Evolutionary conservation across 1,284 basidiomycete species (phyloP), one percentile per base, ranked within the genome.

Genomic region (Puccinia novopanici): DNA sequence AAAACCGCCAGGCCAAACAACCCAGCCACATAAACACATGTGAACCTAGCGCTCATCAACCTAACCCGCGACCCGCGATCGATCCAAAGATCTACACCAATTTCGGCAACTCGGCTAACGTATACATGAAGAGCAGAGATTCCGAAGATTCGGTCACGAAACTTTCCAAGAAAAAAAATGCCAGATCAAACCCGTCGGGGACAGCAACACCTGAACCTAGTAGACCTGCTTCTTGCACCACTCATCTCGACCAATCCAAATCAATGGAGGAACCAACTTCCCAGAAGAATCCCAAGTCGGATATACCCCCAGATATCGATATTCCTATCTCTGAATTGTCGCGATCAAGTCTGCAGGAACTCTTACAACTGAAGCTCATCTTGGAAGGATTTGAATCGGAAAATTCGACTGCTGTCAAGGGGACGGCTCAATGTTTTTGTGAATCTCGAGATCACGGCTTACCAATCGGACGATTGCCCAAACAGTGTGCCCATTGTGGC

Each of bases 391-490:
- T 74, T 40, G 54, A 59, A 57, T 59, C 71, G 34, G 4, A 40
- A 4, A n/a, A 6, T 15, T 12, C 71, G 24, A 42, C 24, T 55
- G 30, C 30, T 8, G 30, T 22, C 37, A 55, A 57, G 3, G 71
- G 52, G 6, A 42, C 54, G 6, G 54, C 30, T 12, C 37, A 55
- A 59, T 74, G 71, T 74, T 74, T 74, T 59, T 74, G 71, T 59
- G 71, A 55, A 55, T 48, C 71, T 9, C 54, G 55, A 59, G 27
- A 17, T 27, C 71, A 74, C 34, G 37, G 54, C n/a, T 45, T 57
- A 74, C 71, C 71, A 3, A 57, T 48, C 52, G 42, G 71, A 55
- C 52, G 54, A 74, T 55, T 74, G 52, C 71, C 71, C 34, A 74
- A 59, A 24, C 71, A 74, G 52, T 74, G 71, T 34, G 30, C 30